phyloP scores from a whole-genome alignment of 768 basidiomycete genomes.

The Lactarius akahatsu region DNA sequence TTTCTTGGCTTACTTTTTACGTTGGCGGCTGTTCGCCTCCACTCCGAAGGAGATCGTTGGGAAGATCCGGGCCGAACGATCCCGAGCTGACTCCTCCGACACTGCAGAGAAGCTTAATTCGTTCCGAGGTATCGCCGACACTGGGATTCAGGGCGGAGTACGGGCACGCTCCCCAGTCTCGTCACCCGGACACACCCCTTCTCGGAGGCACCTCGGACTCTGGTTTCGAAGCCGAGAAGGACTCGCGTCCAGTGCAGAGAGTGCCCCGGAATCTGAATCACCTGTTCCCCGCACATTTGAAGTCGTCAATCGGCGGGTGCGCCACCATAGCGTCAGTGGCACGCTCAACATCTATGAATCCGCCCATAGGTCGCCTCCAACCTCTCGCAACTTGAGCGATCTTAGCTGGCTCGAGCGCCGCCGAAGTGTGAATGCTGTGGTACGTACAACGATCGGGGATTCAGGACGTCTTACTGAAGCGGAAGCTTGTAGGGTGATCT shows the following conservation, averaged over 20 bases:
- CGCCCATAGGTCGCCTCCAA: conserved; percentile 45
- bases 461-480: conserved; percentile 3
- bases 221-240: conserved; percentile 40
- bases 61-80: conserved; percentile 18
- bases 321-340: conserved; percentile 49
- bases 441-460: conserved; percentile 39
- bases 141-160: conserved; percentile 26
- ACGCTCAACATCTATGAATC: conserved; percentile 38
- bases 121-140: conserved; percentile 5
- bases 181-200: conserved; percentile 33
- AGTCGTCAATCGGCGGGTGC: conserved; percentile 53
- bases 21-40: conserved; percentile 19
- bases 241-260: conserved; percentile 41
- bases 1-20: conserved; percentile 35
- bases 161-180: conserved; percentile 36
- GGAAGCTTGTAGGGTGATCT: conserved; percentile 57
- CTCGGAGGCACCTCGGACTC: conserved; percentile 39
- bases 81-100: conserved; percentile 42
- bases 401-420: conserved; percentile 78
- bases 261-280: conserved; percentile 32
- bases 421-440: conserved; percentile 68
- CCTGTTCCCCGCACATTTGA: conserved; percentile 44
- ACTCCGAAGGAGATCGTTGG: conserved; percentile 16
- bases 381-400: conserved; percentile 61
- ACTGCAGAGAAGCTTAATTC: conserved; percentile 43